Evolutionary conservation across 345 rosid genomes (phyloP).

Genomic region (Citropsis articulata): DNA sequence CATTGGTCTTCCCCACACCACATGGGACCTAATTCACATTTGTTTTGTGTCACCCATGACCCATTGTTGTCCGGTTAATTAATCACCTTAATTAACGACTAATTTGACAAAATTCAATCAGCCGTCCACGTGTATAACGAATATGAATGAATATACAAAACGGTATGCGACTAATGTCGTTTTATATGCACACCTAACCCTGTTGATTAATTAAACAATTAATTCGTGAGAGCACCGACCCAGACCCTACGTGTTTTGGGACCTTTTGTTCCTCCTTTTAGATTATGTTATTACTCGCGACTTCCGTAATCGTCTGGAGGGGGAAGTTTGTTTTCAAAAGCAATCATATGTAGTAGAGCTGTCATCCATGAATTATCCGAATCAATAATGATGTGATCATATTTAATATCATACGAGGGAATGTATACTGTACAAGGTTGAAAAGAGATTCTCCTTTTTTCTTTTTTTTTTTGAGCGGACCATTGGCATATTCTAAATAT

Average conservation of each 20-base stretch:
- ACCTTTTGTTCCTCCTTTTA: not conserved
- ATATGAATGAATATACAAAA: too few species aligned
- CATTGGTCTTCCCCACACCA: not conserved
- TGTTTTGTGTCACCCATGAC: not conserved
- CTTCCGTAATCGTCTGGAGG: not conserved
- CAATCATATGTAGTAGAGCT: constrained; percentile 11
- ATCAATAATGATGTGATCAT: too few species aligned
- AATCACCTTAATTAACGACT: not conserved
- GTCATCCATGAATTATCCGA: constrained; percentile 5
- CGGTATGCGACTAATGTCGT: not conserved
- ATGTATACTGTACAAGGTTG: too few species aligned
- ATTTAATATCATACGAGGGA: too few species aligned
- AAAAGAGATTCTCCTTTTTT: too few species aligned
- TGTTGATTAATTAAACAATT: not conserved
- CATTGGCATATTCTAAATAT: too few species aligned
- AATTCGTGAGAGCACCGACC: not conserved
- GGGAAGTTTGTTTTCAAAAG: not conserved
- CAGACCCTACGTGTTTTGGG: not conserved
- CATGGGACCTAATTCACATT: not conserved
- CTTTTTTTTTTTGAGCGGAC: too few species aligned
- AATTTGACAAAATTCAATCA: not conserved
- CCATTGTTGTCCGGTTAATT: not conserved
- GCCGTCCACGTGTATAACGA: not conserved
- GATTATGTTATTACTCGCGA: not conserved
- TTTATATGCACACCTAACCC: not conserved